phyloP scores from a whole-genome alignment of 148 eudicot genomes.

The Rhododendron ferrugineum region DNA sequence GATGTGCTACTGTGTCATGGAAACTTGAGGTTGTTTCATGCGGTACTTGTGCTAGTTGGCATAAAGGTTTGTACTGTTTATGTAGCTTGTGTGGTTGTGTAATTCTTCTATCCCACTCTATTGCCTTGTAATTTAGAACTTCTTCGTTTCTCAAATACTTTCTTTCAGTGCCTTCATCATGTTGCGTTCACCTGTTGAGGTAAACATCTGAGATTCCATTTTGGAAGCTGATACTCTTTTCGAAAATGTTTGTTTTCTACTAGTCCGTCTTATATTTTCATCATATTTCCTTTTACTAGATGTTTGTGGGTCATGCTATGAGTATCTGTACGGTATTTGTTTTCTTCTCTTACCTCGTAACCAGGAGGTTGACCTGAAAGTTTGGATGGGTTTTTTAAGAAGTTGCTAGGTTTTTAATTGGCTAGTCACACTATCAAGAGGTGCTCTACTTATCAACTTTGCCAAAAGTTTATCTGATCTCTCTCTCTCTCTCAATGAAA shows the following conservation, averaged over 20 bases:
- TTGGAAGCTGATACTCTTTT: not conserved
- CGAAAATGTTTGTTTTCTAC: not conserved
- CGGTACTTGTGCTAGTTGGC: not conserved
- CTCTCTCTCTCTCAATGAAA: not conserved
- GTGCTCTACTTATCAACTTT: not conserved
- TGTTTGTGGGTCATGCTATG: not conserved
- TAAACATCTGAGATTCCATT: not conserved
- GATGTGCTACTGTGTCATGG: not conserved
- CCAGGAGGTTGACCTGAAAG: not conserved
- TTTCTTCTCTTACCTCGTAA: not conserved
- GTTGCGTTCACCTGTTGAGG: not conserved
- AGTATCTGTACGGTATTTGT: not conserved
- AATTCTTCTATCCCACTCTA: not conserved
- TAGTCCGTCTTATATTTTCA: not conserved
- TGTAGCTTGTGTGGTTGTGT: not conserved
- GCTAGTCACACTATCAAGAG: not conserved
- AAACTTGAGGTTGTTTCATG: not conserved
- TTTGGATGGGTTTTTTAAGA: not conserved
- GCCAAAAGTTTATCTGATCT: no score
- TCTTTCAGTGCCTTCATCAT: not conserved
- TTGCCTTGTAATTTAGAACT: not conserved
- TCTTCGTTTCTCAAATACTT: not conserved
- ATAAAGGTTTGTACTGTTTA: not conserved
- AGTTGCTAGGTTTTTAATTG: not conserved
- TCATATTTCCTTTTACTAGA: not conserved